Base-by-base conservation (phyloP, 371 early-diverging fungal genomes). In the Funneliformis caledonium region DNA sequence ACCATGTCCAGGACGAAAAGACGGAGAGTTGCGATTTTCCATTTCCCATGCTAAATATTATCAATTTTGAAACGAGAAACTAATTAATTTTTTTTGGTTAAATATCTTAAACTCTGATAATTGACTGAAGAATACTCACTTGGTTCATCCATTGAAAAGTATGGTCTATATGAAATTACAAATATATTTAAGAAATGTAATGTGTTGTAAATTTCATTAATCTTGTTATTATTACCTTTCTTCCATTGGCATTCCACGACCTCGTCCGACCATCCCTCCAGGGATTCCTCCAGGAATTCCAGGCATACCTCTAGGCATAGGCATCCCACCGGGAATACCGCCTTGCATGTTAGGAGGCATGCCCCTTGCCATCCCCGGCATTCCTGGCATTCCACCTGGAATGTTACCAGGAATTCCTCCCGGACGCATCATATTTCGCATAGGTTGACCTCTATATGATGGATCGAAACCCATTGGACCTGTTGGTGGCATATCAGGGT, bases 391-490 rank as follows among this genome's bases (percentile, higher is more conserved):
- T 12, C 78, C 78, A 67, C 78, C 78, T 12, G 61, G 48, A 45
- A 77, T 77, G 16, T 6, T 26, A 50, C 65, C 65, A n/a, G 61
- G 77, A 68, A 78, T 78, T 42, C 78, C 78, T 45, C 50, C 50
- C 50, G 64, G 48, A 26, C 78, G 78, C 78, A 78, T 78, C 78
- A 78, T 78, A 10, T 50, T 45, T n/a, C 78, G 78, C 50, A 78
- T 67, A 26, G 78, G 65, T 50, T 78, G 78, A 37, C 68, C 68
- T 42, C 67, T 37, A 42, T 61, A 78, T 48, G 78, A 48, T 42
- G 78, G 78, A 67, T 78, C 78, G 67, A 65, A 78, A 5, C 78
- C 78, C 78, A 78, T 78, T 37, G 78, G 78, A 50, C 78, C 78
- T 31, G 78, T 67, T 78, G 78, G 78, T 43, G 78, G 78, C 78